These are phyloP conservation scores for Penicillium egyptiacum DNA, from an alignment of 495 filamentous ascomycete species.

Conservation along the genomic window DNA sequence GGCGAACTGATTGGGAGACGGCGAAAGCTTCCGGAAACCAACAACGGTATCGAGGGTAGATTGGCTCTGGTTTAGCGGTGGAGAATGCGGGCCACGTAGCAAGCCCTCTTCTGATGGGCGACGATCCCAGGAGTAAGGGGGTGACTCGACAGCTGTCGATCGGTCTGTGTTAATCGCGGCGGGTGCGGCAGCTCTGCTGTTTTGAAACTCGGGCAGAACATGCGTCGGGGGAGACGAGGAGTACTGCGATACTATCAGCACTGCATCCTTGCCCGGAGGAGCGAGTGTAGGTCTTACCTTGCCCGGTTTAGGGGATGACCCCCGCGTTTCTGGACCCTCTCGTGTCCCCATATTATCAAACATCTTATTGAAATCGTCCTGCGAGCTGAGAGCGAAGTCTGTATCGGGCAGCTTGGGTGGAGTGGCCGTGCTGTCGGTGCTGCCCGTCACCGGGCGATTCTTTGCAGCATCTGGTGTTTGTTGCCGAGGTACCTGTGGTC, in stretches of 20 bases:
- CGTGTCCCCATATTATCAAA: conserved; percentile 61
- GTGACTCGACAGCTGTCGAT: conserved; percentile 53
- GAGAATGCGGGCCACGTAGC: conserved; percentile 37
- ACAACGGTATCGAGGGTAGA: conserved; percentile 16
- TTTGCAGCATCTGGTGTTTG: conserved; percentile 38
- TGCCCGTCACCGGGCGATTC: conserved; percentile 55
- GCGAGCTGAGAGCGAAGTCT: conserved; percentile 50
- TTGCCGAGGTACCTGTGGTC: conserved; percentile 42
- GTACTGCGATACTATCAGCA: conserved; percentile 27
- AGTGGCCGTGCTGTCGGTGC: conserved; percentile 64
- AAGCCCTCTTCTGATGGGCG: conserved; percentile 64
- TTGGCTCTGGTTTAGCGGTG: not conserved
- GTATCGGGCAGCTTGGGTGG: conserved; percentile 66
- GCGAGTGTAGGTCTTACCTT: conserved; percentile 22
- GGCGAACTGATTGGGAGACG: conserved; percentile 26
- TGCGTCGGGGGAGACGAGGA: conserved; percentile 24
- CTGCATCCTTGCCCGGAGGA: conserved; percentile 1
- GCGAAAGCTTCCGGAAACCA: conserved; percentile 21
- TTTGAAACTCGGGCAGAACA: conserved; percentile 19
- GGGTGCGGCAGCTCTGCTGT: conserved; percentile 36
- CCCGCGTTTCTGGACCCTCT: conserved; percentile 38
- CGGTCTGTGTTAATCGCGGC: conserved; percentile 60
- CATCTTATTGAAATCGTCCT: conserved; percentile 68
- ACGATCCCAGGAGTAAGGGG: conserved; percentile 69
- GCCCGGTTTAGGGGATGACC: conserved; percentile 23